These are phyloP conservation scores for Talaromyces sp. DNA, from an alignment of 2,329 filamentous ascomycete species.

Conservation along the genomic window DNA sequence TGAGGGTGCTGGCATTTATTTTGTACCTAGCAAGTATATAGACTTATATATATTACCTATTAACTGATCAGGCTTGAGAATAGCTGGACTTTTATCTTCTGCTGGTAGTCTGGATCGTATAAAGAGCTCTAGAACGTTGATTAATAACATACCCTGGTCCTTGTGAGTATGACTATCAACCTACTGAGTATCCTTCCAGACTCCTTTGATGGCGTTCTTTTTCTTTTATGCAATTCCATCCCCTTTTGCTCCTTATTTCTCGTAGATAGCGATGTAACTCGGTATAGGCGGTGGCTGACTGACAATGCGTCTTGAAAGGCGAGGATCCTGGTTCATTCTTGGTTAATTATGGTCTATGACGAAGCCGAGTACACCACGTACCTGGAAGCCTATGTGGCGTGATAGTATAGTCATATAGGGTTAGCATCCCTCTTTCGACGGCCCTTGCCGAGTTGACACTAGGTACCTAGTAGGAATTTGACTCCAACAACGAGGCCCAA, in stretches of 20 bases:
- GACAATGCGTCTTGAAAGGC: neutral
- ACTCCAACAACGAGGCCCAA: too few relatives aligned
- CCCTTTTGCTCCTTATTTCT: neutral
- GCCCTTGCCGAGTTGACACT: too few relatives aligned
- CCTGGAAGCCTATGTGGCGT: neutral
- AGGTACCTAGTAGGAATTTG: too few relatives aligned
- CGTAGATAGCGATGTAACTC: neutral
- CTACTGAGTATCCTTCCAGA: neutral
- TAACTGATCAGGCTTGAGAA: neutral
- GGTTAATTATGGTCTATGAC: neutral
- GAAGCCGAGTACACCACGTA: neutral
- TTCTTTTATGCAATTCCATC: neutral
- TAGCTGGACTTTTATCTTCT: neutral
- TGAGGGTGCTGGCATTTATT: conserved; percentile 9
- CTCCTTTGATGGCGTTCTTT: neutral
- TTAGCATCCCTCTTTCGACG: too few relatives aligned
- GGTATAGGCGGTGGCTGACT: neutral
- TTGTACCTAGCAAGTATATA: neutral
- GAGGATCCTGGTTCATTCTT: neutral
- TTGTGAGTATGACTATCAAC: neutral
- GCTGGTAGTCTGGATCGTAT: neutral
- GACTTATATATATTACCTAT: neutral
- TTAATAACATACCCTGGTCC: neutral
- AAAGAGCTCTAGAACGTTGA: neutral
- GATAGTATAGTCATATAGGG: neutral